Base-by-base conservation (phyloP, 352 stramenopile species). In the Blastocystis sp. region DNA sequence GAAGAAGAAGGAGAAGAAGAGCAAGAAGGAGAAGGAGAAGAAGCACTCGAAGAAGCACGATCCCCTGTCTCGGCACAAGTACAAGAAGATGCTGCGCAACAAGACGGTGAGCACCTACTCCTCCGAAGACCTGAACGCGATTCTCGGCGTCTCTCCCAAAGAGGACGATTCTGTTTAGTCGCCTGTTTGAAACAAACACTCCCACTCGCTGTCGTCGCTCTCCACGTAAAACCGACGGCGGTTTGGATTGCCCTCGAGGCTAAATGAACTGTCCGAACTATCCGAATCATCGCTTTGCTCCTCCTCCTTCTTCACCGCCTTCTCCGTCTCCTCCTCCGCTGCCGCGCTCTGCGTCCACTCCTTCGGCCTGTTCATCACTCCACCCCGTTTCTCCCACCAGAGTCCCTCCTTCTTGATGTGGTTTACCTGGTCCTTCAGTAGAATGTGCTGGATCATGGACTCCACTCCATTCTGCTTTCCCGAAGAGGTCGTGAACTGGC, bases 381-480 rank as follows among this genome's bases (percentile, higher is more conserved):
- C 14, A 34, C 52, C 28, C 28, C 28, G 28, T 34, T 34, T 34
- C 69, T 54, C 11, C n/a, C 7, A 76, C 96, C 96, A 98, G 2
- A 98, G 91, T 28, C 93, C 92, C 87, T 96, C 96, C 60, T 91
- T 91, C 91, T 97, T 96, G 43, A 98, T 93, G 91, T 98, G 95
- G 89, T 98, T 98, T 70, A 98, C 95, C 92, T 98, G 96, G 89
- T 98, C 96, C 89, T 98, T 98, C 92, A 98, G 98, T 48, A 98
- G 90, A 91, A 98, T 98, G 89, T 98, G 95, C 90, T 95, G 92
- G 71, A 98, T 93, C 66, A 95, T 94, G 57, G 93, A 95, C 61
- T 93, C 95, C 63, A 97, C 94, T 7, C 93, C 94, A 42, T 93
- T 93, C 76, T 95, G 94, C 90, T 94, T 95, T 89, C 93, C 93